phyloP scores from a whole-genome alignment of 805 yeast species.

The Kuraishia piskuri region DNA sequence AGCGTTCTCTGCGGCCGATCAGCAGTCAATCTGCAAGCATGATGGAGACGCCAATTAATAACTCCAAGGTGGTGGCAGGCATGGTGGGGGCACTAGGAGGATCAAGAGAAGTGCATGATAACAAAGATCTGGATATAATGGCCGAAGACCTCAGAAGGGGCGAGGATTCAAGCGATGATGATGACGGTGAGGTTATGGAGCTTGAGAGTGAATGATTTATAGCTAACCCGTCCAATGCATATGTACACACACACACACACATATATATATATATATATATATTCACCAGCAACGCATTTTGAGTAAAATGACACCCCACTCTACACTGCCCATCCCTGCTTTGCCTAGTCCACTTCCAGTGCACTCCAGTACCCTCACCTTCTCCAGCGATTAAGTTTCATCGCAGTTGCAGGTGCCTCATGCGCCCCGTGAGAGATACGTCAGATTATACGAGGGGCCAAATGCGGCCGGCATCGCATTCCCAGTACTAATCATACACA shows the following conservation, averaged over 20 bases:
- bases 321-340: no score
- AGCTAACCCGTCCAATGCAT: background rate
- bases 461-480: background rate
- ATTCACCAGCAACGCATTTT: no score
- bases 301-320: no score
- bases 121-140: conserved; percentile 22
- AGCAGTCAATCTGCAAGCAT: background rate
- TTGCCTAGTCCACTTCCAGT: background rate
- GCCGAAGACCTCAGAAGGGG: conserved; percentile 36
- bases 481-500: no score
- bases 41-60: background rate
- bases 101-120: conserved; percentile 9
- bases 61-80: conserved; percentile 4
- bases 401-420: background rate
- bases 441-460: background rate
- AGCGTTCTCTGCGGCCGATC: background rate
- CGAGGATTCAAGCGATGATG: conserved; percentile 29
- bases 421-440: background rate
- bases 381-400: background rate
- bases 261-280: no score
- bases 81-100: conserved; percentile 15
- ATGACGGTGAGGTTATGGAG: conserved; percentile 49
- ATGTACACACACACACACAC: no score
- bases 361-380: background rate
- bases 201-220: conserved; percentile 36